phyloP scores from a whole-genome alignment of 2,329 filamentous ascomycete genomes.

The Fusarium sp. region DNA sequence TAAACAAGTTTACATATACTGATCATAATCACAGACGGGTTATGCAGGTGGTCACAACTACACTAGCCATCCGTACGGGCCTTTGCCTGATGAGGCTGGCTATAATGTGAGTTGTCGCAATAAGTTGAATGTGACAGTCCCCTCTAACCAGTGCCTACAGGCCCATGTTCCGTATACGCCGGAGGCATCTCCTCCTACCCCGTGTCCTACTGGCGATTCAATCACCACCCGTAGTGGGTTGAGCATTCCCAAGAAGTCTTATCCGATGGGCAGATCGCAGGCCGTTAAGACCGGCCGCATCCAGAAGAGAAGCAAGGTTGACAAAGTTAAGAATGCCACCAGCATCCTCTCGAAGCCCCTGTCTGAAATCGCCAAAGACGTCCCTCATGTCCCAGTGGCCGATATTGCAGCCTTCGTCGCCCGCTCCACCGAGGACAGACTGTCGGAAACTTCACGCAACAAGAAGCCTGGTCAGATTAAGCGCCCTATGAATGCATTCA shows the following conservation, averaged over 20 bases:
- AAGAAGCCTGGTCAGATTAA: conserved; percentile 81
- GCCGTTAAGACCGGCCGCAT: conserved; percentile 35
- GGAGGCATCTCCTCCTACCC: conserved; percentile 59
- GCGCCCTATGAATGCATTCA: conserved; percentile 96
- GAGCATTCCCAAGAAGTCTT: conserved; percentile 41
- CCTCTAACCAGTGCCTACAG: conserved; percentile 22
- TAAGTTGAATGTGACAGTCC: not conserved
- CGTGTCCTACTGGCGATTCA: conserved; percentile 30
- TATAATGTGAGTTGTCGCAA: conserved; percentile 32
- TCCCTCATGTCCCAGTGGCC: conserved; percentile 67
- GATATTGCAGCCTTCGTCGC: conserved; percentile 85
- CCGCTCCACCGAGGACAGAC: conserved; percentile 70
- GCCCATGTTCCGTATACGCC: conserved; percentile 50
- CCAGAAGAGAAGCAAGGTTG: conserved; percentile 44
- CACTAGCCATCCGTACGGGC: conserved; percentile 31
- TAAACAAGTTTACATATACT: not conserved
- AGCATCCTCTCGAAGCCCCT: conserved; percentile 70
- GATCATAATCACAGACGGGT: conserved; percentile 15
- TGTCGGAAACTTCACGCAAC: conserved; percentile 68
- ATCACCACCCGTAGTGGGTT: conserved; percentile 52
- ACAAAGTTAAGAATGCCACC: conserved; percentile 43
- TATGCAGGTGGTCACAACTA: conserved; percentile 21
- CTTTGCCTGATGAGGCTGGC: conserved; percentile 33
- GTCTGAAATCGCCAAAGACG: conserved; percentile 72
- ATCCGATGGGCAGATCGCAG: conserved; percentile 12